Base-by-base conservation (phyloP, 345 rosid species). In the Dovyalis caffra region DNA sequence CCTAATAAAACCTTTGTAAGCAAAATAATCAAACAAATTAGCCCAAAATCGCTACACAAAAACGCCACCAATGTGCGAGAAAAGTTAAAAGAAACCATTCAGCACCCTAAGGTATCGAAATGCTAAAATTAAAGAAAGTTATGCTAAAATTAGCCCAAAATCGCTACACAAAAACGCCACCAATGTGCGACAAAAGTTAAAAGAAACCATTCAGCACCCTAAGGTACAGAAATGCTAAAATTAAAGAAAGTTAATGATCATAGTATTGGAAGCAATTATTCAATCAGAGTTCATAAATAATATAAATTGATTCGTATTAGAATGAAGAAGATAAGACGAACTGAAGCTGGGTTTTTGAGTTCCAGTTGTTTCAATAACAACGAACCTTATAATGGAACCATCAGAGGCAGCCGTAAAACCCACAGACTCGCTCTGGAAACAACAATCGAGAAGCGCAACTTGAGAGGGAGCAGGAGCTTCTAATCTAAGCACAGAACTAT, bases 391-490 rank as follows among this genome's bases (percentile, higher is more conserved):
- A 63, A 96, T 86, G 32, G 76, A 83, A 37, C 99, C 97, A 81
- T 93, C 94, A 34, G 97, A 87, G 9, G 73, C 95, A n/a, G 87
- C 93, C 38, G 70, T 80, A 62, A 83, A 84, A 0, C 89, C 91
- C 56, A 81, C 81, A 3, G 87, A 79, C 53, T 91, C 97, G 15
- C 77, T 76, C 74, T 76, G 86, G 80, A 88, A 95, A 74, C 97
- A 95, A 63, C 95, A 95, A 78, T 92, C 90, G 38, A 95, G 92
- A 75, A 95, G 93, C 11, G 97, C 87, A 38, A 90, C 88, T 1
- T 74, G 76, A 5, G 85, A 79, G 45, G 85, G 77, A 67, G 90
- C 79, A 34, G 86, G 74, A 67, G 88, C 79, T 69, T 88, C 86
- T 1, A 86, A 74, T 68, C 85, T 86, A 34, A 91, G 87, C 76